Evolutionary conservation across 768 basidiomycete species (phyloP), one percentile per base, ranked within the genome.

Genomic region (Collybiopsis luxurians): DNA sequence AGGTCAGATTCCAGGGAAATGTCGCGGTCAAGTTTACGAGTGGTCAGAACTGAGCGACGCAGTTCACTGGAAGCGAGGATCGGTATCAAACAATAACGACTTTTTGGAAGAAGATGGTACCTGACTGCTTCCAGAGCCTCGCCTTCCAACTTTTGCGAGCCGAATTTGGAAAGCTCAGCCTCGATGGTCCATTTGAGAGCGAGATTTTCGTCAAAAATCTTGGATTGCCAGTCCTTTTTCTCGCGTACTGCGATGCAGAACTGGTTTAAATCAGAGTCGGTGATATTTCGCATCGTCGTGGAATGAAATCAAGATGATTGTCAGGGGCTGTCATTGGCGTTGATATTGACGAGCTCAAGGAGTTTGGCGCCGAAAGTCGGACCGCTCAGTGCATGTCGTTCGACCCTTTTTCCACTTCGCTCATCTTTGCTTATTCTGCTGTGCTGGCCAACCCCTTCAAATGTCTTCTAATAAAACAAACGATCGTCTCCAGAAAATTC

Each of bases 401-500:
- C n/a, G n/a, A n/a, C n/a, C n/a, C n/a, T n/a, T n/a, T n/a, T n/a
- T n/a, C n/a, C n/a, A n/a, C n/a, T n/a, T n/a, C n/a, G n/a, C n/a
- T n/a, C n/a, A n/a, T n/a, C n/a, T n/a, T n/a, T n/a, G n/a, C n/a
- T n/a, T n/a, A n/a, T n/a, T n/a, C n/a, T n/a, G n/a, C n/a, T n/a
- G n/a, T n/a, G n/a, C n/a, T n/a, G n/a, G n/a, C n/a, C n/a, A n/a
- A n/a, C n/a, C n/a, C n/a, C n/a, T 49, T 12, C 36, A 10, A n/a
- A 75, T 76, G 72, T 72, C 73, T 13, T 65, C 64, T 12, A 82
- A 78, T 71, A 90, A 83, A 7, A 71, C 82, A 17, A 72, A 77
- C 5, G 87, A 91, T 60, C 74, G 87, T 54, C 89, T 83, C 62
- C 85, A 86, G 58, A 81, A 83, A 19, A 69, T 73, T 13, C 75